Conservation (phyloP, 345 rosid genomes). For the Xanthoceras sorbifolium region DNA sequence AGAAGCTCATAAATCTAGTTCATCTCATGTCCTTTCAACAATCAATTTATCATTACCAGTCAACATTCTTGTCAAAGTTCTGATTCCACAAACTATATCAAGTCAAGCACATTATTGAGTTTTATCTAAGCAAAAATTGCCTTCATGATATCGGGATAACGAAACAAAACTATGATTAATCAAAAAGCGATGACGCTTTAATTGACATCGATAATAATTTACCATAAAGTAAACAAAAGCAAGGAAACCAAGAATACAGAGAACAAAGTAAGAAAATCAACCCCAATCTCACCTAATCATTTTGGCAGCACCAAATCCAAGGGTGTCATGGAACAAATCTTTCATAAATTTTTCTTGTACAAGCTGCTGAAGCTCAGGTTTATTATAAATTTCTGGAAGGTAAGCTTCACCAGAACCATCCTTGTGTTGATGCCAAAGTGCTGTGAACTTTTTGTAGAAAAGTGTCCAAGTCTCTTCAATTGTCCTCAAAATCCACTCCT, state of each 20-base stretch:
- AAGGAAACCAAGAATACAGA: neutral
- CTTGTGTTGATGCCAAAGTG: constrained; percentile 76
- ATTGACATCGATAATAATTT: neutral
- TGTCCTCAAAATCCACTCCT: constrained; percentile 74
- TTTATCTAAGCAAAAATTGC: neutral
- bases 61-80: neutral
- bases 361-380: constrained; percentile 59
- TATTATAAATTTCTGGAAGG: constrained; percentile 75
- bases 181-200: neutral
- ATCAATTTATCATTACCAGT: neutral
- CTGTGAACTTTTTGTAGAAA: constrained; percentile 60
- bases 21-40: neutral
- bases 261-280: constrained; percentile 1
- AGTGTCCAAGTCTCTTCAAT: constrained; percentile 79
- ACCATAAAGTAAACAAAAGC: neutral
- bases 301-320: constrained; percentile 96
- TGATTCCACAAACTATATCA: neutral
- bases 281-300: constrained; percentile 70
- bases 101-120: neutral
- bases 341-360: constrained; percentile 61
- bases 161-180: neutral
- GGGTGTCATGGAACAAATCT: constrained; percentile 77
- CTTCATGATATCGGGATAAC: neutral
- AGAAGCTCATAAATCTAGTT: neutral
- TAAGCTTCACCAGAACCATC: constrained; percentile 90